phyloP scores from a whole-genome alignment of 2,329 filamentous ascomycete species.

The Cephalotrichum gorgonifer region DNA sequence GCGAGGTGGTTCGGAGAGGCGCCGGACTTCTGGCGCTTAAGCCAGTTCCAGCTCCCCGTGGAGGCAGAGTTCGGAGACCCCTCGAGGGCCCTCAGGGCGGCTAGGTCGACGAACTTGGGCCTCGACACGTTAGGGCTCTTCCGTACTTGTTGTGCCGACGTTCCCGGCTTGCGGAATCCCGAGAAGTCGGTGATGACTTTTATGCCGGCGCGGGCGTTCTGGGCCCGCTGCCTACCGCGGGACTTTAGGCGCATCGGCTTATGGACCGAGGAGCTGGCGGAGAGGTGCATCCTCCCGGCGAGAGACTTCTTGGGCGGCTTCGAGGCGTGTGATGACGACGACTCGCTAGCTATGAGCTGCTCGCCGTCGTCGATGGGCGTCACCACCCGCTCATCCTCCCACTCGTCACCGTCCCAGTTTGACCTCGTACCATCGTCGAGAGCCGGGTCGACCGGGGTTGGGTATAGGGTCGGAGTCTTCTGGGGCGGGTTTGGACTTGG shows the following conservation, averaged over 20 bases:
- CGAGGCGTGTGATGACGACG: constrained; percentile 3
- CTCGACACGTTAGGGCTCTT: constrained; percentile 13
- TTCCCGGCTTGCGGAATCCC: constrained; percentile 23
- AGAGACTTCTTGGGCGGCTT: constrained; percentile 4
- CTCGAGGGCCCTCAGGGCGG: constrained; percentile 48
- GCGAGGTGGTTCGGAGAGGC: constrained; percentile 17
- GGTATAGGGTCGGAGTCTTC: no score
- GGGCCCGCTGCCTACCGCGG: constrained; percentile 47
- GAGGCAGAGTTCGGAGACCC: constrained; percentile 42
- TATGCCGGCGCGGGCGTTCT: constrained; percentile 53
- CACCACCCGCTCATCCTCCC: constrained; percentile 31
- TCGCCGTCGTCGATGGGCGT: constrained; percentile 23
- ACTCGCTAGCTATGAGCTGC: constrained; percentile 14
- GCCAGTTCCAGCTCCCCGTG: constrained; percentile 47
- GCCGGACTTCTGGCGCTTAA: constrained; percentile 29
- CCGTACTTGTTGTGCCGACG: constrained; percentile 10
- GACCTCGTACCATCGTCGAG: neutral
- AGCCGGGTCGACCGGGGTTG: no score
- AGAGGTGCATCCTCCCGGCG: neutral
- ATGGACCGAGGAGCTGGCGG: constrained; percentile 25
- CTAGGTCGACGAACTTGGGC: constrained; percentile 46
- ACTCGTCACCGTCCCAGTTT: constrained; percentile 38
- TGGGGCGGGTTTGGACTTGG: no score
- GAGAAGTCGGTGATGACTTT: constrained; percentile 61
- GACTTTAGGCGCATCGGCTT: constrained; percentile 42